Percentiles rank a stretch among this genome's conserved stretches.
These are phyloP conservation scores for Pinus taeda DNA, from an alignment of 75 land plant genomes.

Conservation along the genomic window DNA sequence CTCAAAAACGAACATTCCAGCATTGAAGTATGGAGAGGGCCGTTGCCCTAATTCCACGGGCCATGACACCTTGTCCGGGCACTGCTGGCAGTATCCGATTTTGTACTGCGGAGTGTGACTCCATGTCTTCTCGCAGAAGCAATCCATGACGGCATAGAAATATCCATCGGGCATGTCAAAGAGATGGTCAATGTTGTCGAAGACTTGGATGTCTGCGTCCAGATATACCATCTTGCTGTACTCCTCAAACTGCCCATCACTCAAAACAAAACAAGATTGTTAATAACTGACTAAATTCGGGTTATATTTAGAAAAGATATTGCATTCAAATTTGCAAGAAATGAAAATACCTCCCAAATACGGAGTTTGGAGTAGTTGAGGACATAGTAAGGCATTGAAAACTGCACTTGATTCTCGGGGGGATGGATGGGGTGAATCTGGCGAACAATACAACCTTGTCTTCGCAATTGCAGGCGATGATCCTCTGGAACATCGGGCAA, in stretches of 20 bases:
- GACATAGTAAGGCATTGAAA: conserved; percentile 32
- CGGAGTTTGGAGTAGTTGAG: conserved; percentile 76
- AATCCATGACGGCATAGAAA: conserved; percentile 62
- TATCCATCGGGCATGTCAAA: conserved; percentile 36
- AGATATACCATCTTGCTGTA: conserved; percentile 51
- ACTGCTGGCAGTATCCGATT: conserved; percentile 65
- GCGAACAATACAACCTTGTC: conserved; percentile 44
- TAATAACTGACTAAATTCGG: no score
- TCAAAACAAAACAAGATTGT: no score
- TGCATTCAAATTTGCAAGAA: background rate
- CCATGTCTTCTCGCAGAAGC: conserved; percentile 68
- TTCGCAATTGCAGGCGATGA: conserved; percentile 23
- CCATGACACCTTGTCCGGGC: conserved; percentile 48
- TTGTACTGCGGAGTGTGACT: conserved; percentile 40
- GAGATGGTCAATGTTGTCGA: conserved; percentile 55
- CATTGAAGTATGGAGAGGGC: conserved; percentile 57
- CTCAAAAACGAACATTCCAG: conserved; percentile 63
- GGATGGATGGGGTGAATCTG: conserved; percentile 47
- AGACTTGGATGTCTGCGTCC: conserved; percentile 64
- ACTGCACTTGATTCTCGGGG: conserved; percentile 20
- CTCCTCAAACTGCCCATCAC: no score
- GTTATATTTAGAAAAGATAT: no score
- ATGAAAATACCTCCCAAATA: conserved; percentile 45
- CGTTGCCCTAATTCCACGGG: conserved; percentile 21
- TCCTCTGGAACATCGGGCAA: conserved; percentile 52